phyloP scores from a whole-genome alignment of 257 asterid genomes.

The Salvia miltiorrhiza region DNA sequence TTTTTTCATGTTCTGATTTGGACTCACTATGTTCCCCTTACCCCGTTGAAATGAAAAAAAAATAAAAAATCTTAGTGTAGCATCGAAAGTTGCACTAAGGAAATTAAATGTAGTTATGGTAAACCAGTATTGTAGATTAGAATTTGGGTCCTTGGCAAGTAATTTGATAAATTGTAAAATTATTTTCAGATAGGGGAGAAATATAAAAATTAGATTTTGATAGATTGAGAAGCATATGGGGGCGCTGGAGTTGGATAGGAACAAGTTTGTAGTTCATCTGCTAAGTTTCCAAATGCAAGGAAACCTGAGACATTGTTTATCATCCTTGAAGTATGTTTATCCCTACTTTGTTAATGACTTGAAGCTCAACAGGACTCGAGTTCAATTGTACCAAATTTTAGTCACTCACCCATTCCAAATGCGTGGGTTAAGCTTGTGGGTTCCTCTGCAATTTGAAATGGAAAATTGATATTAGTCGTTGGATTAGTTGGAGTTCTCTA shows the following conservation, averaged over 20 bases:
- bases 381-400: neutral
- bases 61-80: no score
- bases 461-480: neutral
- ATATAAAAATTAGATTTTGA: neutral
- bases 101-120: neutral
- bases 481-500: conserved; percentile 6
- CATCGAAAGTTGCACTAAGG: neutral
- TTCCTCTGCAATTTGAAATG: neutral
- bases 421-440: neutral
- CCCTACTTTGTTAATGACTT: neutral
- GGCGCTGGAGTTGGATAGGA: neutral
- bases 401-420: neutral
- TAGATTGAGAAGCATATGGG: neutral
- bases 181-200: neutral
- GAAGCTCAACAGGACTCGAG: neutral
- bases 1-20: neutral
- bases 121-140: neutral
- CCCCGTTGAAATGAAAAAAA: neutral
- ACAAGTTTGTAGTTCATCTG: neutral
- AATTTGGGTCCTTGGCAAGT: neutral
- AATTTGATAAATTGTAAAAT: neutral
- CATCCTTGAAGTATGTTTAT: neutral
- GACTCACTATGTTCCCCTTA: neutral
- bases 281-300: neutral
- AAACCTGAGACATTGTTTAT: neutral